These are phyloP conservation scores for Vigna hirtella DNA, from an alignment of 306 rosid genomes.

Conservation along the genomic window DNA sequence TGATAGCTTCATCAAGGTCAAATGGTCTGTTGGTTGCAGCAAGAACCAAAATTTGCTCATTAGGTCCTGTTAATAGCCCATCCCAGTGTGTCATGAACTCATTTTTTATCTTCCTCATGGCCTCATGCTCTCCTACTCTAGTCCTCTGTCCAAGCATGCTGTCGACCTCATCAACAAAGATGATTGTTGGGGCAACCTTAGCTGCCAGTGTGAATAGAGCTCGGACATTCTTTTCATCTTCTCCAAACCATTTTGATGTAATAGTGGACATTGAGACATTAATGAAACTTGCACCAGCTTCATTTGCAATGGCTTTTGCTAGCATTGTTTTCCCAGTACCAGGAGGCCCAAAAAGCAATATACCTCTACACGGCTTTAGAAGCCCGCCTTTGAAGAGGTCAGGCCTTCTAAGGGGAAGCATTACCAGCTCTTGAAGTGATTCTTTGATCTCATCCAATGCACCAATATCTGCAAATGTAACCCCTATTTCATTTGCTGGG, in stretches of 20 bases:
- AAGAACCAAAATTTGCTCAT: constrained; percentile 71
- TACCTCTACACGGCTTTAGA: constrained; percentile 82
- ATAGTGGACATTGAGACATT: constrained; percentile 85
- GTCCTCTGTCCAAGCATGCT: constrained; percentile 90
- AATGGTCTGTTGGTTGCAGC: constrained; percentile 92
- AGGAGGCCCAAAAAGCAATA: constrained; percentile 87
- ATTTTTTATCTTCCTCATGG: constrained; percentile 82
- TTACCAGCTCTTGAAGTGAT: constrained; percentile 81
- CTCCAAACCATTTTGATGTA: constrained; percentile 79
- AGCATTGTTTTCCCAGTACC: constrained; percentile 92
- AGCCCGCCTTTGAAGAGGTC: constrained; percentile 79
- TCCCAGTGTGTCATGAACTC: constrained; percentile 92
- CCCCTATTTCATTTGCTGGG: constrained; percentile 85
- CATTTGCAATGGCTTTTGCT: constrained; percentile 87
- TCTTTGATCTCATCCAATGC: constrained; percentile 77
- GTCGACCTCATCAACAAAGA: constrained; percentile 86
- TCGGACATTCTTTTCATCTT: constrained; percentile 78
- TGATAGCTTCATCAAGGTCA: constrained; percentile 90
- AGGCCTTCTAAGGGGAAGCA: constrained; percentile 90
- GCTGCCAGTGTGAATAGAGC: constrained; percentile 84
- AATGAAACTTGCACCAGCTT: constrained; percentile 87
- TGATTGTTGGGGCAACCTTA: constrained; percentile 82
- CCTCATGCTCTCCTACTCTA: constrained; percentile 77
- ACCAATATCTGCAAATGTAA: constrained; percentile 83
- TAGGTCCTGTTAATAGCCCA: constrained; percentile 71